Evolutionary conservation across 306 rosid genomes (phyloP).

Genomic region (Sphenostylis stenocarpa): DNA sequence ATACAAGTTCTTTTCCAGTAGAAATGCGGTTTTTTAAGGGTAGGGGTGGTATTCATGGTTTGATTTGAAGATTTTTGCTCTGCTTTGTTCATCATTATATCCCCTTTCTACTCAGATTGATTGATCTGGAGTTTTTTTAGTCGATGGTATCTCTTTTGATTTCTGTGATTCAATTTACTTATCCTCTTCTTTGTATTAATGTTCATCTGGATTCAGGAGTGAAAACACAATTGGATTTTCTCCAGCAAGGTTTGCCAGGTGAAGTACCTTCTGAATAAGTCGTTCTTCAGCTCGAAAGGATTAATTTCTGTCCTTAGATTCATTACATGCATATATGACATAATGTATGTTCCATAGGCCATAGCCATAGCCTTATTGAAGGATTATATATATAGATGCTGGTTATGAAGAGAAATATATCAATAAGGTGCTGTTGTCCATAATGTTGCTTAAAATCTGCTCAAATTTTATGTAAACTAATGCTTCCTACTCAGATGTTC

Average conservation of each 20-base stretch:
- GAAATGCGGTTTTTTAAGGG: not conserved
- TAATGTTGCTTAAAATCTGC: not conserved
- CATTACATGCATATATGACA: slow-evolving; percentile 2
- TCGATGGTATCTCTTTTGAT: slow-evolving; percentile 1
- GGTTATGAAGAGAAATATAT: slow-evolving; percentile 21
- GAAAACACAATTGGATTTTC: slow-evolving; percentile 84
- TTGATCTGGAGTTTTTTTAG: slow-evolving; percentile 32
- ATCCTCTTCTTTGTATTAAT: not conserved
- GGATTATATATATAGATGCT: not conserved
- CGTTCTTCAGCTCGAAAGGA: slow-evolving; percentile 12
- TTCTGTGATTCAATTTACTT: slow-evolving; percentile 19
- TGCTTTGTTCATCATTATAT: not conserved
- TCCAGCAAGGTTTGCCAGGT: slow-evolving; percentile 95
- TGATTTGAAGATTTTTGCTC: slow-evolving; percentile 27
- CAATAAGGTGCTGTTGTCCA: not conserved
- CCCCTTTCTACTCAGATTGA: not conserved
- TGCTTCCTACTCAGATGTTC: not conserved
- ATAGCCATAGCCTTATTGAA: not conserved
- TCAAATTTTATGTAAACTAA: not conserved
- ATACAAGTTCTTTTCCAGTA: slow-evolving; percentile 12
- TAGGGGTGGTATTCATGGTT: not conserved
- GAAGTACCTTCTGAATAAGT: slow-evolving; percentile 25
- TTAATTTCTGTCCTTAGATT: slow-evolving; percentile 20
- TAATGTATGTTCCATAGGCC: slow-evolving; percentile 7
- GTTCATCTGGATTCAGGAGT: slow-evolving; percentile 61